Evolutionary conservation across 83 land plant genomes (phyloP).

Genomic region (Picea mariana): DNA sequence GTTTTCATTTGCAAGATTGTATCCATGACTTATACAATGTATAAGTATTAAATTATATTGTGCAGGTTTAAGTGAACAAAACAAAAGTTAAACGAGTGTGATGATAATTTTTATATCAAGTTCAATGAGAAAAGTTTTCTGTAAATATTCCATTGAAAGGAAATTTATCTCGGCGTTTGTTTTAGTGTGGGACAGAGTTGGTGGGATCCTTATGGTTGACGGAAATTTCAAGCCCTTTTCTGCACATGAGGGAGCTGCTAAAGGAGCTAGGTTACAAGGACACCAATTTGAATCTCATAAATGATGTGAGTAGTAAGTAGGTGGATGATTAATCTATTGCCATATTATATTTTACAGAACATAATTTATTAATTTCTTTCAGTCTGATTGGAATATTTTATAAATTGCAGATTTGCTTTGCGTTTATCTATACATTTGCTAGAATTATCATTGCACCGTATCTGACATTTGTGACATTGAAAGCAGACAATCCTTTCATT

Average conservation of each 20-base stretch:
- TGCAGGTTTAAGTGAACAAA: no score
- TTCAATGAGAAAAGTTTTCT: neutral
- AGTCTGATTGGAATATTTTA: neutral
- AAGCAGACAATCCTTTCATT: constrained; percentile 63
- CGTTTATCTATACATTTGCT: constrained; percentile 70
- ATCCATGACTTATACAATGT: no score
- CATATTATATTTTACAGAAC: neutral
- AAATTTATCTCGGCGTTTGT: neutral
- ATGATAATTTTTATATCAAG: no score
- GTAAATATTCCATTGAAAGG: neutral
- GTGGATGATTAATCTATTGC: neutral
- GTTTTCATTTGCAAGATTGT: no score
- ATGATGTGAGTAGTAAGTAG: constrained; percentile 60
- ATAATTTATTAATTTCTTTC: neutral
- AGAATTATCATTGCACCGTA: constrained; percentile 81
- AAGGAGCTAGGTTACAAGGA: constrained; percentile 87
- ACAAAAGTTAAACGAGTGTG: no score
- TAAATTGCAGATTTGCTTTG: constrained; percentile 65
- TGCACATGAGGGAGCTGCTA: constrained; percentile 85
- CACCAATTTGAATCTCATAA: constrained; percentile 60
- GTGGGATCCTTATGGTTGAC: constrained; percentile 77
- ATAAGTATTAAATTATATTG: no score
- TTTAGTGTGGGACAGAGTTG: constrained; percentile 89
- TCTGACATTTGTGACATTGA: constrained; percentile 55
- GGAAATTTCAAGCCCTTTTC: constrained; percentile 89